Evolutionary conservation across 208 protist genomes (phyloP).

Genomic region (Jaenimonas drosophilae): DNA sequence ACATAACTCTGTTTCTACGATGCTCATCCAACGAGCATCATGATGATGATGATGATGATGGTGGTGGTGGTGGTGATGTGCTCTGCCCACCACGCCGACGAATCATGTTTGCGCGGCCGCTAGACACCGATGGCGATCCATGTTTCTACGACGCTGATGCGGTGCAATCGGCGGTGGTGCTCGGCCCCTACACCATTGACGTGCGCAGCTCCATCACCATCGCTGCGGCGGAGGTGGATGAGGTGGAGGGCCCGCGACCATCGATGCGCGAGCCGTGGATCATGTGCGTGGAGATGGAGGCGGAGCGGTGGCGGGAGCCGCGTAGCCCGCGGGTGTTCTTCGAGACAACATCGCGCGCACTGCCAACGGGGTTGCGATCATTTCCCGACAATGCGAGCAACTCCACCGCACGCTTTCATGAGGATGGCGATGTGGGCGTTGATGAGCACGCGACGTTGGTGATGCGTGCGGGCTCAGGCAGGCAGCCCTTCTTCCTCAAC

Average conservation of each 20-base stretch:
- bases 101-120: conserved; percentile 58
- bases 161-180: conserved; percentile 14
- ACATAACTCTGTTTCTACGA: conserved; percentile 41
- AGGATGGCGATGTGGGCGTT: no score
- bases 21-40: conserved; percentile 12
- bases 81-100: conserved; percentile 44
- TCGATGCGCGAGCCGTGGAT: conserved; percentile 66
- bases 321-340: conserved; percentile 30
- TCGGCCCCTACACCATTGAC: conserved; percentile 47
- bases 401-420: conserved; percentile 40
- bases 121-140: conserved; percentile 49
- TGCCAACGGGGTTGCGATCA: conserved; percentile 39
- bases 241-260: no score
- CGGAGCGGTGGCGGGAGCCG: conserved; percentile 54
- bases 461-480: conserved; percentile 35
- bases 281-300: conserved; percentile 52
- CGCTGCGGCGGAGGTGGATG: no score
- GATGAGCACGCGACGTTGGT: conserved; percentile 50
- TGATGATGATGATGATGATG: conserved; percentile 6
- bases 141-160: conserved; percentile 57
- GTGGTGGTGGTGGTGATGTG: conserved; percentile 3
- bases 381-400: conserved; percentile 46
- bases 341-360: conserved; percentile 39
- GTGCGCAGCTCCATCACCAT: no score
- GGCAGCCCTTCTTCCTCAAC: conserved; percentile 55